Conservation (phyloP, 345 rosid species). For the Nasturtium officinale region DNA sequence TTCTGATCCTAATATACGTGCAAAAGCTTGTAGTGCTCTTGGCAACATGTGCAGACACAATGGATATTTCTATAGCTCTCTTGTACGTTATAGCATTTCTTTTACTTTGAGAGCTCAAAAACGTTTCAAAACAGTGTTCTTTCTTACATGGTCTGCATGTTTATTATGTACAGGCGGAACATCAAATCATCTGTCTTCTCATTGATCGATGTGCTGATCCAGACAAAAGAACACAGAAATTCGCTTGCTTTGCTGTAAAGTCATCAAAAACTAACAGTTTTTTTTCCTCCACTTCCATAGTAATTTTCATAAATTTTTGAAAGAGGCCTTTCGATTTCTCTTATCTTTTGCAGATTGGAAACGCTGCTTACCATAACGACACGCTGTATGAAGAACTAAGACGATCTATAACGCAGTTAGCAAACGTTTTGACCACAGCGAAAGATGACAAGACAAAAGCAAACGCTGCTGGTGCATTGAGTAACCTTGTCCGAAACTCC, state of each 20-base stretch:
- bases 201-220: conserved; percentile 94
- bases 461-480: conserved; percentile 95
- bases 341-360: conserved; percentile 65
- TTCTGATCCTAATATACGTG: conserved; percentile 84
- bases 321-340: neutral
- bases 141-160: conserved; percentile 25
- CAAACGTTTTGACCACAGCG: conserved; percentile 66
- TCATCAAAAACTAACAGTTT: neutral
- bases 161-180: conserved; percentile 59
- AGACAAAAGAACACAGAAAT: conserved; percentile 88
- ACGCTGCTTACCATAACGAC: conserved; percentile 93
- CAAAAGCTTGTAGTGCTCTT: conserved; percentile 93
- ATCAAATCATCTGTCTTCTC: conserved; percentile 66
- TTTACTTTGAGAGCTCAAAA: conserved; percentile 12
- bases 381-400: conserved; percentile 77
- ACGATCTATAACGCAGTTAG: conserved; percentile 82
- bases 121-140: conserved; percentile 22
- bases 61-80: conserved; percentile 70
- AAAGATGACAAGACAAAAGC: conserved; percentile 98
- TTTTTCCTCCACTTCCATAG: neutral
- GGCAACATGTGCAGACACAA: conserved; percentile 98
- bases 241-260: conserved; percentile 96
- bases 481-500: conserved; percentile 97
- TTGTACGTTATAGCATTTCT: conserved; percentile 55
- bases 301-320: neutral